phyloP scores from a whole-genome alignment of 2,329 filamentous ascomycete genomes.

The Curvularia verruculosa region DNA sequence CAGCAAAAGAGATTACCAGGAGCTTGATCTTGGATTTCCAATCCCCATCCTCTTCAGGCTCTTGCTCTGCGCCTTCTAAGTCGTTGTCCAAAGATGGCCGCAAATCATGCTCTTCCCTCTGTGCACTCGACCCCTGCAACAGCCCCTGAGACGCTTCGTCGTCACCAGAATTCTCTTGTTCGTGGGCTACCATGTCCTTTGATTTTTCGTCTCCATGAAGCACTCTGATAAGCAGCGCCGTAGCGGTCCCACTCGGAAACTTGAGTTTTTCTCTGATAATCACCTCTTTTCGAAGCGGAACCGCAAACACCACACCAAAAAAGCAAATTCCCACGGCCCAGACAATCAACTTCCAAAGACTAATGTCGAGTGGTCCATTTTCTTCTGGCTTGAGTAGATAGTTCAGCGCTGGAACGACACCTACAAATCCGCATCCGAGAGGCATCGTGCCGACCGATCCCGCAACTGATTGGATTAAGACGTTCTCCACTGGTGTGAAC shows the following conservation, averaged over 20 bases:
- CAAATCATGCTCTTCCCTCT: conserved; percentile 30
- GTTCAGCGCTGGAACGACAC: conserved; percentile 90
- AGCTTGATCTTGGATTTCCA: conserved; percentile 69
- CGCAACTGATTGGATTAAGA: conserved; percentile 93
- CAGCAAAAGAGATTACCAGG: conserved; percentile 63
- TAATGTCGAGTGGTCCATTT: conserved; percentile 74
- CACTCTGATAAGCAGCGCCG: conserved; percentile 89
- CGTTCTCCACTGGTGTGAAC: conserved; percentile 95
- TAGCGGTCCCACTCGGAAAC: conserved; percentile 95
- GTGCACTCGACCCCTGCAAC: conserved; percentile 32
- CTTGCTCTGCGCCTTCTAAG: conserved; percentile 26
- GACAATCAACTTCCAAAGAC: conserved; percentile 77
- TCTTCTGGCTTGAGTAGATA: conserved; percentile 80
- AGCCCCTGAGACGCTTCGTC: conserved; percentile 47
- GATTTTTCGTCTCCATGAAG: conserved; percentile 69
- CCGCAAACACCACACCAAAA: conserved; percentile 95
- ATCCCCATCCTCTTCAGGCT: conserved; percentile 51
- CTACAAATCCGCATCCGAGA: conserved; percentile 91
- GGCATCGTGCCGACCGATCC: conserved; percentile 97
- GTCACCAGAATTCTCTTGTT: conserved; percentile 9
- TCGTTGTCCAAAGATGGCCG: conserved; percentile 24
- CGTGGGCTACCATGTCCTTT: conserved; percentile 12
- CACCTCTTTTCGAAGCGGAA: conserved; percentile 86
- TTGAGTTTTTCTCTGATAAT: conserved; percentile 91
- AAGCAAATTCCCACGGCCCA: conserved; percentile 95